Evolutionary conservation across 208 protist species (phyloP), one percentile per base, ranked within the genome.

Genomic region (Herpetomonas muscarum): DNA sequence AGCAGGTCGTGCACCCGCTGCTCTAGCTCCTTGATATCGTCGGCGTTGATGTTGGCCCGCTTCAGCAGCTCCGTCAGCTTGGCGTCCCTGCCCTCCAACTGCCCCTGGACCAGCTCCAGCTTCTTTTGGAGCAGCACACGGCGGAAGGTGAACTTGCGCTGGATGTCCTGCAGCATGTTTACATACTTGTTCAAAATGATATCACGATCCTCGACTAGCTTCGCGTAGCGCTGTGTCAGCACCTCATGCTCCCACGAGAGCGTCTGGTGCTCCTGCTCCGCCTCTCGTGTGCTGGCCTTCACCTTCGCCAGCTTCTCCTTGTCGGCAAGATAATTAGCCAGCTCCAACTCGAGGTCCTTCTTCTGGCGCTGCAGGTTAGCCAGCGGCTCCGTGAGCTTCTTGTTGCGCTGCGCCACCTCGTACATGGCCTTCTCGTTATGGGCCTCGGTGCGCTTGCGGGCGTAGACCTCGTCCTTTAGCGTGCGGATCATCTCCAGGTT

Each of bases 401-500:
- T 97, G 74, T 99, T 99, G 42, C 96, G 87, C 70, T 97, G 82
- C 15, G 93, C 91, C 5, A 99, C 96, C 68, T 99, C 97, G 75
- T 94, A 93, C 97, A 99, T 99, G 30, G 96, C 87, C 63, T 98
- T 97, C 68, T 98, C 97, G 62, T 98, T 97, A 50, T 96, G 80
- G 7, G 95, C 81, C 68, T 98, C 94, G 1, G 92, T 94, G 36
- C 96, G 87, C 67, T 97, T 97, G 67, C 97, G 85, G 15, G 94
- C 85, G 67, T 96, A 96, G 39, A 98, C 87, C 65, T 97, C 86
- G 55, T 97, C 96, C 77, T 99, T 99, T 22, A 99, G 79, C 13
- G 91, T 97, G 17, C 97, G 94, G 64, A 99, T 99, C 22, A 97
- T 96, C 53, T 98, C 96, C n/a, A 99, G 59, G 79, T 99, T 99